Base-by-base conservation (phyloP, 768 basidiomycete species). In the Pisolithus sp. region DNA sequence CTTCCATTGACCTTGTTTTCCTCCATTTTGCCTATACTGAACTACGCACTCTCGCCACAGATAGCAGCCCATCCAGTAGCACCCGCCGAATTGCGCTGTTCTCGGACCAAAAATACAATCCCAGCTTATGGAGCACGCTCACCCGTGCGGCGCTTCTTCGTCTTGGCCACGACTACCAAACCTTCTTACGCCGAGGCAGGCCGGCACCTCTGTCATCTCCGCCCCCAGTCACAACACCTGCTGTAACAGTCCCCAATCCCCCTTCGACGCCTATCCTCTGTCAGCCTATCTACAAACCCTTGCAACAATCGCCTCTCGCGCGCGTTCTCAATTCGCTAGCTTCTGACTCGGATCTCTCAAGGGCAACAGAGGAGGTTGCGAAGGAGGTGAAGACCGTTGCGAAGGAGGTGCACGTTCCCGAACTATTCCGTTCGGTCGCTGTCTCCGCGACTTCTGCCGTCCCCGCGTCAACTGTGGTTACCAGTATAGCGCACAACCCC, bases 151-250 rank as follows among this genome's bases (percentile, higher is more conserved):
- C 77, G 7, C 72, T 92, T 2, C 60, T 86, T 9, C 62, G 77
- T 7, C 72, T 91, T 1, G 88, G 86, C 8, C 62, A 69, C 1
- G 86, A 92, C 63, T 89, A 89, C 54, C 85, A 85, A 57, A 69
- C 73, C 0, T 70, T 90, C 45, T 68, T 85, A 3, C 74, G 79
- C 1, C 71, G 79, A n/a, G 89, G 89, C 1, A 69, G 71, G 18
- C 72, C 73, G 6, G 60, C 64, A 1, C 59, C 69, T 8, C 47
- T 62, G 52, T 70, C 30, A 34, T 56, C 46, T 10, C 58, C 26
- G 15, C 55, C 52, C 17, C 46, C 56, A 18, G 46, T 57, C 7
- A 61, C 74, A n/a, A 20, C 63, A 2, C 51, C 62, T 7, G 63
- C 71, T 1, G 20, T 18, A 10, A 28, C 41, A 42, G 48, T 64